phyloP scores from a whole-genome alignment of 2,329 filamentous ascomycete species.

The Penicillium sp. region DNA sequence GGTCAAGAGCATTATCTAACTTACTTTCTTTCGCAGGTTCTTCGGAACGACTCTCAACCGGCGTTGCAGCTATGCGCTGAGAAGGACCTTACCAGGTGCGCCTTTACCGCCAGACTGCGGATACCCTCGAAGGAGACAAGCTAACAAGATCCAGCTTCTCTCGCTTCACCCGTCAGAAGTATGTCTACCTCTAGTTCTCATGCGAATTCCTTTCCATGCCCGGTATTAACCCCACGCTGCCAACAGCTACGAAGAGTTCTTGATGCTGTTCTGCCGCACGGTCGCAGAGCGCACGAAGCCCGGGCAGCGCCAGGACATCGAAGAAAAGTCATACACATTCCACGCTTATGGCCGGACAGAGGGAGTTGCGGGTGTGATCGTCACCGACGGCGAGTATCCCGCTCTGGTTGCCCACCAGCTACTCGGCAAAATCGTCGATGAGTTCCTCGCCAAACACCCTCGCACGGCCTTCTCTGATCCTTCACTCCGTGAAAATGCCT shows the following conservation, averaged over 20 bases:
- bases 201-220: constrained; percentile 6
- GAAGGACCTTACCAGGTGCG: constrained; percentile 64
- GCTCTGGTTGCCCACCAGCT: constrained; percentile 80
- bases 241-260: constrained; percentile 62
- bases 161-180: constrained; percentile 74
- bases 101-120: constrained; percentile 1
- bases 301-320: constrained; percentile 81
- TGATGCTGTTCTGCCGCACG: constrained; percentile 81
- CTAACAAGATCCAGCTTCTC: constrained; percentile 54
- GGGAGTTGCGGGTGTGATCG: constrained; percentile 73
- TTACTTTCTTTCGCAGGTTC: constrained; percentile 56
- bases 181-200: constrained; percentile 25
- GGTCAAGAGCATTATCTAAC: not conserved
- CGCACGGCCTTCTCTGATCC: constrained; percentile 62
- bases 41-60: constrained; percentile 75
- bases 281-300: constrained; percentile 80
- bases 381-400: constrained; percentile 73
- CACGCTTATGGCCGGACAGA: constrained; percentile 71
- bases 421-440: constrained; percentile 81
- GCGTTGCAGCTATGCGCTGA: constrained; percentile 73
- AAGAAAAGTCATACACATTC: constrained; percentile 56
- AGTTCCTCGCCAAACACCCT: constrained; percentile 77
- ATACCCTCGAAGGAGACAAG: not conserved
- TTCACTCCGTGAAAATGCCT: constrained; percentile 46
- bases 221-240: constrained; percentile 2